phyloP scores from a whole-genome alignment of 83 land plant species.

The Picea abies region DNA sequence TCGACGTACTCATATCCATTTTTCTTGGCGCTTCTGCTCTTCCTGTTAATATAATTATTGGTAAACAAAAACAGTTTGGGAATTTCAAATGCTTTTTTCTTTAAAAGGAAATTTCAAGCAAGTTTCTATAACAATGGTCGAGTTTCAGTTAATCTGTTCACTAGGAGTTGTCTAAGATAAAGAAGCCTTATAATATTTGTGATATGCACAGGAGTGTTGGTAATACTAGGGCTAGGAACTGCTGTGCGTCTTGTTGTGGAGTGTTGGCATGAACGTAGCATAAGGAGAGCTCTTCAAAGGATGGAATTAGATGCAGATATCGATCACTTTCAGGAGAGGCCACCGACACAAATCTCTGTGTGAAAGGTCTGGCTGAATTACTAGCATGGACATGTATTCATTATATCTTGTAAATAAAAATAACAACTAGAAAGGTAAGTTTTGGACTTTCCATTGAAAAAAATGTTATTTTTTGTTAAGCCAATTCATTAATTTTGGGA shows the following conservation, averaged over 20 bases:
- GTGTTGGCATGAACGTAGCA: conserved; percentile 70
- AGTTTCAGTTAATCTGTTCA: conserved; percentile 1
- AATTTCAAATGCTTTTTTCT: no score
- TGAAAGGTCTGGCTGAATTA: background rate
- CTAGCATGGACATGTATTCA: background rate
- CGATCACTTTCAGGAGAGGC: conserved; percentile 3
- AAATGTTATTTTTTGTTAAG: no score
- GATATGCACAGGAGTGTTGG: conserved; percentile 67
- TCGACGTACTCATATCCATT: conserved; percentile 89
- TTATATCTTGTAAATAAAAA: background rate
- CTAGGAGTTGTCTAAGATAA: background rate
- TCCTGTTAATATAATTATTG: conserved; percentile 93
- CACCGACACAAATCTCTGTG: background rate
- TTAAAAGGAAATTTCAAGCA: background rate
- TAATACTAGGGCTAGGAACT: conserved; percentile 90
- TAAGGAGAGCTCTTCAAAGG: conserved; percentile 54
- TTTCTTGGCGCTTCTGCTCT: conserved; percentile 92
- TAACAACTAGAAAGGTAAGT: background rate
- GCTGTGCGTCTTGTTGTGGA: conserved; percentile 81
- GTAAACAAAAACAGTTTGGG: conserved; percentile 28
- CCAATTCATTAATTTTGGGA: no score
- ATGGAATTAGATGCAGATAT: conserved; percentile 27
- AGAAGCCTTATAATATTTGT: background rate
- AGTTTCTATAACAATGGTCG: background rate
- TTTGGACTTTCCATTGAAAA: no score